phyloP scores from a whole-genome alignment of 306 rosid genomes.

The Trifolium pratense region DNA sequence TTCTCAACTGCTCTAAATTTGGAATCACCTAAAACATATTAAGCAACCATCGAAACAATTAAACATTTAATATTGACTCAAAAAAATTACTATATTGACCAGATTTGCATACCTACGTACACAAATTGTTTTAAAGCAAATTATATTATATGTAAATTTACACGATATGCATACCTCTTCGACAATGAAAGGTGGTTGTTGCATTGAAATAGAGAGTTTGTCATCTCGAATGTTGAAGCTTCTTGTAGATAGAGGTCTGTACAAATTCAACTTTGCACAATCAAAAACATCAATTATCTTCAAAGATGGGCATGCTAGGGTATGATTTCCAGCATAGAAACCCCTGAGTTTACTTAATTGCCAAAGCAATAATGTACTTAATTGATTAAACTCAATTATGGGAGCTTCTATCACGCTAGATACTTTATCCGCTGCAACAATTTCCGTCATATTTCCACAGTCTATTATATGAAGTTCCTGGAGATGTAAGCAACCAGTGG shows the following conservation, averaged over 20 bases:
- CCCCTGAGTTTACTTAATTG: not conserved
- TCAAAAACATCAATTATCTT: not conserved
- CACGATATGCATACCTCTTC: not conserved
- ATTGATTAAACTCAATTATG: not conserved
- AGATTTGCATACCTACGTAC: too few relatives aligned
- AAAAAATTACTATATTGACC: too few relatives aligned
- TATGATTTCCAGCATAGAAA: not conserved
- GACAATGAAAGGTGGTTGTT: not conserved
- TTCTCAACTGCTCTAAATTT: not conserved
- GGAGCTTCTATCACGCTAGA: not conserved
- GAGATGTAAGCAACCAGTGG: not conserved
- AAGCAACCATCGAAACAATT: too few relatives aligned
- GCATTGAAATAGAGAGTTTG: not conserved
- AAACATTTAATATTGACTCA: too few relatives aligned
- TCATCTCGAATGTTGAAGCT: not conserved
- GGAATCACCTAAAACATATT: constrained; percentile 2
- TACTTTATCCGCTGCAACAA: not conserved
- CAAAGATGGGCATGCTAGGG: not conserved
- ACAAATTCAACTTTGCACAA: not conserved
- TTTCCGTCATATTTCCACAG: not conserved
- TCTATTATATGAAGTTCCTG: not conserved
- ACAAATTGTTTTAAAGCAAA: too few relatives aligned
- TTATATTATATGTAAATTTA: not conserved
- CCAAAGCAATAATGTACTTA: not conserved
- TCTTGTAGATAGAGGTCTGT: not conserved